Conservation (phyloP, 73 alveolate species). For the Durusdinium trenchii region DNA sequence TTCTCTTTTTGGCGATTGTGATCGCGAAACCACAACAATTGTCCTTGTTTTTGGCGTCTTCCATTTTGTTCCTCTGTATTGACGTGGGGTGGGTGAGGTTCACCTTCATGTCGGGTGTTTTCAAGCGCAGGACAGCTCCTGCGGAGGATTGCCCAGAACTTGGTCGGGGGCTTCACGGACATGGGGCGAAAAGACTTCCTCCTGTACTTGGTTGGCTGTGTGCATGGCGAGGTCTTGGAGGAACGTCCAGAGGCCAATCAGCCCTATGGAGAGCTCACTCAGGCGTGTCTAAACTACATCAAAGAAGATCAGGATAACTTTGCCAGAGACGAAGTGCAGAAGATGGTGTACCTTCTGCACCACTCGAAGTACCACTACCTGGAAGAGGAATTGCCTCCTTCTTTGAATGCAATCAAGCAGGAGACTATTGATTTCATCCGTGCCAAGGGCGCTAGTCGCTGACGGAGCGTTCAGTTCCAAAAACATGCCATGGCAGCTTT, state of each 20-base stretch:
- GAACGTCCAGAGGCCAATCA: conserved; percentile 54
- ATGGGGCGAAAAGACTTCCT: conserved; percentile 90
- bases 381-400: conserved; percentile 69
- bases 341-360: conserved; percentile 60
- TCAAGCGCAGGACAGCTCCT: background rate
- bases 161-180: background rate
- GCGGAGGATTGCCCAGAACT: conserved; percentile 22
- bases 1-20: too few relatives aligned
- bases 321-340: conserved; percentile 68
- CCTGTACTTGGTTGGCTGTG: conserved; percentile 68
- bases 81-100: too few relatives aligned
- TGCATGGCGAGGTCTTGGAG: conserved; percentile 76
- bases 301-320: conserved; percentile 82
- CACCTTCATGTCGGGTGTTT: background rate
- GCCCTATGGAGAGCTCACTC: conserved; percentile 27
- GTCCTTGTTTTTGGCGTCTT: too few relatives aligned
- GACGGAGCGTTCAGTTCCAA: too few relatives aligned
- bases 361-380: conserved; percentile 51
- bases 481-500: too few relatives aligned
- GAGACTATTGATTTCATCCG: conserved; percentile 76
- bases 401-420: conserved; percentile 94
- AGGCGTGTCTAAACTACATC: conserved; percentile 58
- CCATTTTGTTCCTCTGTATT: too few relatives aligned
- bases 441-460: conserved; percentile 70
- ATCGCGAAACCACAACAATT: too few relatives aligned